Conservation (phyloP, 805 yeast species). For the Suhomyces faveliae region DNA sequence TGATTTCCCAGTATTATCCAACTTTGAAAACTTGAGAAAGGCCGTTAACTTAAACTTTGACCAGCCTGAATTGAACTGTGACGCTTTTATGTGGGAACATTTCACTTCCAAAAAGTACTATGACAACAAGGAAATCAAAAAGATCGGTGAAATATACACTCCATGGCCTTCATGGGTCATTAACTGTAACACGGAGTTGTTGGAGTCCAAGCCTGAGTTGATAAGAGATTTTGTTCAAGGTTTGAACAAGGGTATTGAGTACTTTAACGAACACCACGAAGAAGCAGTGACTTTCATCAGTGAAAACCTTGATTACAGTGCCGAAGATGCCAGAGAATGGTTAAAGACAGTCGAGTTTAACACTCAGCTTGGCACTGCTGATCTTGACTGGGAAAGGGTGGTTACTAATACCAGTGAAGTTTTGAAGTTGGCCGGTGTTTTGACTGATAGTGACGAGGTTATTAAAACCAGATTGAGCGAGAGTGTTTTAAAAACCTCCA, state of each 20-base stretch:
- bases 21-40: constrained; percentile 72
- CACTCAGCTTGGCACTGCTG: constrained; percentile 34
- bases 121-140: constrained; percentile 74
- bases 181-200: constrained; percentile 46
- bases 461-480: constrained; percentile 26
- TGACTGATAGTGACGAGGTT: constrained; percentile 28
- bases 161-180: constrained; percentile 98
- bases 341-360: constrained; percentile 70
- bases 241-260: constrained; percentile 63
- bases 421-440: constrained; percentile 64
- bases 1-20: constrained; percentile 58
- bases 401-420: constrained; percentile 55
- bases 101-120: constrained; percentile 86
- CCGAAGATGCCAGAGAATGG: constrained; percentile 81
- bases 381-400: constrained; percentile 50
- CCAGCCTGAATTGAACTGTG: constrained; percentile 45
- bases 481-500: constrained; percentile 9
- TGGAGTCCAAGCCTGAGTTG: constrained; percentile 23
- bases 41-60: constrained; percentile 60
- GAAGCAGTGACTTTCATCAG: constrained; percentile 68
- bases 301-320: constrained; percentile 68
- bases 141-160: constrained; percentile 84
- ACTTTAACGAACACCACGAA: constrained; percentile 58
- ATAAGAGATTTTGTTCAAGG: constrained; percentile 47
- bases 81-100: constrained; percentile 95